Base-by-base conservation (phyloP, 2,329 filamentous ascomycete genomes). In the Botrytis hyacinthi region DNA sequence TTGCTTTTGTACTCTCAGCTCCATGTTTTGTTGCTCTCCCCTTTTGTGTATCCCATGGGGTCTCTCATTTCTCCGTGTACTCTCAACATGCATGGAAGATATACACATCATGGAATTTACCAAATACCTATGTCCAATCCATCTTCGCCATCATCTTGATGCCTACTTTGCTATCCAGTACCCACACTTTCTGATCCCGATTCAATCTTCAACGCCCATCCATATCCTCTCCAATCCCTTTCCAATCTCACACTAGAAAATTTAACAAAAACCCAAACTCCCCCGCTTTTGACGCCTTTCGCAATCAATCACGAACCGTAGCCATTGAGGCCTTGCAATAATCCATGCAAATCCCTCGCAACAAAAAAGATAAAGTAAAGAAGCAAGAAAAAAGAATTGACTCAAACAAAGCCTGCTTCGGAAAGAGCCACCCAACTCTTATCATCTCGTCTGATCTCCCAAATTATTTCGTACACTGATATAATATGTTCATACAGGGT, bases 351-450 rank as follows among this genome's bases (percentile, higher is more conserved):
- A 54, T 68, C 5, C 46, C 65, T 44, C 29, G 35, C 48, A 35
- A 46, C 20, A 59, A 46, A 42, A 60, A 48, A 37, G 9, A 32
- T 22, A 65, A 71, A 42, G 18, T 12, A 42, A 60, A 72, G 16
- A 16, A 42, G n/a, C 20, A 29, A 67, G 20, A 57, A 40, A 66
- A 66, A 67, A 57, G 22, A 67, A 40, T n/a, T 10, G 51, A 72
- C 70, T 72, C 70, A 60, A 72, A 67, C 70, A 72, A 72, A 67
- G 70, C 70, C 70, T 46, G 70, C 70, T 72, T 59, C 51, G 44
- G 70, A 40, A 67, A 72, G 70, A 67, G 70, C 48, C 70, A 57
- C 37, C 61, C 37, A 29, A 62, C 22, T 63, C n/a, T 37, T 26
- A 46, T 54, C 71, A 59, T 51, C 42, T 54, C 48, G 44, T 54